Evolutionary conservation across 2,329 filamentous ascomycete species (phyloP), one percentile per base, ranked within the genome.

Genomic region (Cercospora sp.): DNA sequence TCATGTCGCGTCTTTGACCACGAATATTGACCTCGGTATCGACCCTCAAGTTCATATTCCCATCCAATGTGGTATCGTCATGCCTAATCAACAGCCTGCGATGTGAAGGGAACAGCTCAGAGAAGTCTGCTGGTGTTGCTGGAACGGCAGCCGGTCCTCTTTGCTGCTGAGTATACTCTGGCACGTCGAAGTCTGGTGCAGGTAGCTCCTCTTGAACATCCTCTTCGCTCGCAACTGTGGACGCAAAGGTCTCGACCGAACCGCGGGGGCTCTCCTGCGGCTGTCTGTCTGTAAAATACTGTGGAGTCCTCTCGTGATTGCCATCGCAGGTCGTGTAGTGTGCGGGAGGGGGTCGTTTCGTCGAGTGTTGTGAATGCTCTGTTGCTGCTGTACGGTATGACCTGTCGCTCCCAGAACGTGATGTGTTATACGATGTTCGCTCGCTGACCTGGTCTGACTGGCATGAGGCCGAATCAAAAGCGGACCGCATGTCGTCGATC

Each of bases 1-100:
- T 92, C 74, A 91, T 87, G 73, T 88, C 88, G 45, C 69, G 70
- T 65, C 64, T 68, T 70, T 89, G 87, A 51, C 85, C 86, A 28
- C 86, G 85, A 28, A 83, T 81, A 28, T 82, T 80, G 57, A 92
- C 87, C 70, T 91, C 84, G 5, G 92, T 94, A 78, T 97, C 94
- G 67, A 98, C 86, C 33, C 94, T 90, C 66, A 99, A 85, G 78
- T 98, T 98, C 93, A 97, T 96, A 83, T 97, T 97, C 40, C 94
- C 94, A 78, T 99, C 94, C 3, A 90, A 81, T 0, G 93, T 95
- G 60, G 92, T 88, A 80, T 97, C 93, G 78, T 98, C 95, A 78
- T 98, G 94, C 30, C 91, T 89, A 76, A 99, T 93, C 40, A 88
- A 88, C 63, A 98, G 82, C 65, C 91, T 88, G 78, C 93, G 89